Base-by-base conservation (phyloP, 345 rosid species). In the Anacardium occidentale region DNA sequence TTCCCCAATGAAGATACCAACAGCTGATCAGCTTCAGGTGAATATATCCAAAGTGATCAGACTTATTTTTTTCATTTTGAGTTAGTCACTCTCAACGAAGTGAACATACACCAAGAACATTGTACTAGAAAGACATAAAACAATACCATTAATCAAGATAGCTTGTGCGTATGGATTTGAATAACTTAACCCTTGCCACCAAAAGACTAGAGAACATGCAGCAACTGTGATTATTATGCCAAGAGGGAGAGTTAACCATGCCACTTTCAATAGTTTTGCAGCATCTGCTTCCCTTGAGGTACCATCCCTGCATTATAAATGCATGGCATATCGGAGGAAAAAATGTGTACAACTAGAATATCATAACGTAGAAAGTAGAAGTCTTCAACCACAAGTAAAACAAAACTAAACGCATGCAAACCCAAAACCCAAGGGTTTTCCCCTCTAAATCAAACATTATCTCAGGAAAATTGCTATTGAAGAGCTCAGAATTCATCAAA, bases 101-200 rank as follows among this genome's bases (percentile, higher is more conserved):
- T 26, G 42, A 66, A 48, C 37, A 37, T 25, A 52, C 42, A 22
- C n/a, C 29, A 22, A 50, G 3, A 72, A 62, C 22, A 62, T 22
- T 21, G 7, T 10, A 71, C 51, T 17, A 66, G 60, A 68, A 74
- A 64, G 45, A 14, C 24, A 5, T 15, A 70, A 26, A 25, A 67
- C 15, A 69, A 75, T 88, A 93, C 99, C 98, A 72, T 96, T 86
- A 74, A 96, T 90, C 75, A 91, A 77, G 76, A 96, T 90, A 56
- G 96, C 98, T 62, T 82, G 89, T 0, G 86, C 93, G 74, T 90
- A 89, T 24, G 93, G 82, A 44, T 86, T 83, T 47, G 90, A 82
- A 72, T 61, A 74, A 74, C 79, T 81, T 74, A 90, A 83, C 77
- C 85, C 90, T 77, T 91, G 94, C 98, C 93, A 92, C 97, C 97